Base-by-base conservation (phyloP, 371 early-diverging fungal genomes). In the Circinella minor region DNA sequence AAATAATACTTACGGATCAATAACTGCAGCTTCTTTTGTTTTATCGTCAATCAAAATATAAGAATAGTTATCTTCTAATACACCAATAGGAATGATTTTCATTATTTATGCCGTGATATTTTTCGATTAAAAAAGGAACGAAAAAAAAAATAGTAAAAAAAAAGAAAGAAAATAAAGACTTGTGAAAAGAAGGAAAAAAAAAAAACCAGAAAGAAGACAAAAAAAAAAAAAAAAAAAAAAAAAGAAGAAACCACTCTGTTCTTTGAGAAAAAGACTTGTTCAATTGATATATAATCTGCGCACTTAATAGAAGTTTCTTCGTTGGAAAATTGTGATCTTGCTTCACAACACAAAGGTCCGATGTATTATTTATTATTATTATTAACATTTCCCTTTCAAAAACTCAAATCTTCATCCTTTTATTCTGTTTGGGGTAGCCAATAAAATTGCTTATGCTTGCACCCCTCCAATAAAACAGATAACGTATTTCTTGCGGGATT, bases 11-110 rank as follows among this genome's bases (percentile, higher is more conserved):
- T 70, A 70, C 36, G 90, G 90, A 69, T 90, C 90, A 38, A 90
- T 81, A 61, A 86, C 78, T 7, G 86, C 88, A n/a, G 83, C 83
- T 68, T 86, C 86, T 43, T 86, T 81, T 10, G 92, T 82, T 65
- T 81, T 81, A 36, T 89, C 88, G 68, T 95, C 95, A 65, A 92
- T 76, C 57, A 95, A 74, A 38, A 95, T 77, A 71, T 95, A 95
- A 3, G 94, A 84, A 72, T 95, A 95, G 47, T 75, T 75, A 51
- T 75, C 71, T 71, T 71, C 71, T 18, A 75, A 59, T 9, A 71
- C 75, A 37, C 66, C 71, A 65, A 75, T 75, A 54, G 75, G 75
- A 39, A 75, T 75, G 55, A 75, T 71, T 63, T 75, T 75, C 75
- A 75, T 74, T 5, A 10, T 60, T 14, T 17, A n/a, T 51, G 51